Evolutionary conservation across 2,329 filamentous ascomycete species (phyloP).

Genomic region (Colletotrichum sp.): DNA sequence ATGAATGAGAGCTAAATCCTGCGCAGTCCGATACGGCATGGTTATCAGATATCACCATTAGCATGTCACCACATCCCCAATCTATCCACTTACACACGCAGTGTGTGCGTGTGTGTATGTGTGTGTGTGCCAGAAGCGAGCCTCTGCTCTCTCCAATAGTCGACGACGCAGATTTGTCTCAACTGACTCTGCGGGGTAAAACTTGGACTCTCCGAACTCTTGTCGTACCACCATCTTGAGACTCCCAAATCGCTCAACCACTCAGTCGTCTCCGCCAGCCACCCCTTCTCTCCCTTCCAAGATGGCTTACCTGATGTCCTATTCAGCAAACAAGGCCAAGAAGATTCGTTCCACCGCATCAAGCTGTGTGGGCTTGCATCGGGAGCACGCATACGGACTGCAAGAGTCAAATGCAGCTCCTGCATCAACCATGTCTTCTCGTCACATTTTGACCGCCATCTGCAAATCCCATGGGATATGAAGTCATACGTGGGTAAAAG

Average conservation of each 20-base stretch:
- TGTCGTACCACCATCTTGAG: conserved; percentile 9
- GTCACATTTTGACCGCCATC: conserved; percentile 23
- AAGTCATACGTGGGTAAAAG: conserved; percentile 13
- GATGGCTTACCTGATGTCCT: background rate
- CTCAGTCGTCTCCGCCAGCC: background rate
- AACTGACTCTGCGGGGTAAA: conserved; percentile 15
- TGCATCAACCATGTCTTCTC: conserved; percentile 21
- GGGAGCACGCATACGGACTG: conserved; percentile 16
- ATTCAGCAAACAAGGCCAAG: conserved; percentile 17
- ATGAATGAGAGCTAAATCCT: background rate
- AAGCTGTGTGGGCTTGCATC: conserved; percentile 10
- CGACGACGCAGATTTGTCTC: conserved; percentile 5
- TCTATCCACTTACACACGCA: background rate
- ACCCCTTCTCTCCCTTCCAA: background rate
- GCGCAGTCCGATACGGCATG: background rate
- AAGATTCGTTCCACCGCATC: conserved; percentile 10
- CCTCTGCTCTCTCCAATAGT: background rate
- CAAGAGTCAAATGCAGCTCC: conserved; percentile 10
- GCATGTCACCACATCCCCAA: background rate
- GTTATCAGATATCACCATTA: conserved; percentile 5
- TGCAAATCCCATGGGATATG: conserved; percentile 5
- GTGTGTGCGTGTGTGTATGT: background rate
- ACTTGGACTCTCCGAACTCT: background rate
- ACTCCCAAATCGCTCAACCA: background rate
- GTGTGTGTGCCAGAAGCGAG: background rate